Evolutionary conservation across 2,329 filamentous ascomycete genomes (phyloP).

Genomic region (Fusarium paranaense): DNA sequence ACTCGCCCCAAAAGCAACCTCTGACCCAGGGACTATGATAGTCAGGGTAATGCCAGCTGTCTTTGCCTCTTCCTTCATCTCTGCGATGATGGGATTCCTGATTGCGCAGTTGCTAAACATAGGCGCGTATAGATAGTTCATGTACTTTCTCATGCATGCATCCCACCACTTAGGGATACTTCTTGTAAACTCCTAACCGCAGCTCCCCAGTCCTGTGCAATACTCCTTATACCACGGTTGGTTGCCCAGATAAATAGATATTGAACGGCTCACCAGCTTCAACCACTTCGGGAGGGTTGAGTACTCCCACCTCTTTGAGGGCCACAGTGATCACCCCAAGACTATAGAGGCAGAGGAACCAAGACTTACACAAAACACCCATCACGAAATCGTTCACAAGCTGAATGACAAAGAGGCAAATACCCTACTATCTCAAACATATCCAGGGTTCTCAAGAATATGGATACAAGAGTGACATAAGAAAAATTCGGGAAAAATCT

Average conservation of each 20-base stretch:
- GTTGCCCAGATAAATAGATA: neutral
- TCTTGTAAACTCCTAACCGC: too few species aligned
- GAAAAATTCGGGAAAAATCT: neutral
- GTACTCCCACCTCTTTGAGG: too few species aligned
- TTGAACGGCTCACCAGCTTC: too few species aligned
- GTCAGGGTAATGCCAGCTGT: neutral
- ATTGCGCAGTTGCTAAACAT: neutral
- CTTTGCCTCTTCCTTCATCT: neutral
- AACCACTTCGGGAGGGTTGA: too few species aligned
- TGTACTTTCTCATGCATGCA: neutral
- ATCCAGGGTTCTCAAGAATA: neutral
- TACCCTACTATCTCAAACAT: neutral
- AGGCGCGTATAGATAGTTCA: neutral
- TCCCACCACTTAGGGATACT: neutral
- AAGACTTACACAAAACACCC: neutral
- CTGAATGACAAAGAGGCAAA: too few species aligned
- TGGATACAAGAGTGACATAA: neutral
- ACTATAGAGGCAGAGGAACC: neutral
- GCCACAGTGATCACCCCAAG: neutral
- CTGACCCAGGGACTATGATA: neutral
- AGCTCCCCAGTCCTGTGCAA: too few species aligned
- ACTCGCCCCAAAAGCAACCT: too few species aligned
- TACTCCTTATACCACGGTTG: too few species aligned
- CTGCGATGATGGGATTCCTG: neutral
- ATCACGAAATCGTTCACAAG: neutral